A percentile compares a stretch with the other conserved stretches of the same genome.
Evolutionary conservation across 164 flowering plant species (phyloP).

Genomic region (Brasenia schreberi): DNA sequence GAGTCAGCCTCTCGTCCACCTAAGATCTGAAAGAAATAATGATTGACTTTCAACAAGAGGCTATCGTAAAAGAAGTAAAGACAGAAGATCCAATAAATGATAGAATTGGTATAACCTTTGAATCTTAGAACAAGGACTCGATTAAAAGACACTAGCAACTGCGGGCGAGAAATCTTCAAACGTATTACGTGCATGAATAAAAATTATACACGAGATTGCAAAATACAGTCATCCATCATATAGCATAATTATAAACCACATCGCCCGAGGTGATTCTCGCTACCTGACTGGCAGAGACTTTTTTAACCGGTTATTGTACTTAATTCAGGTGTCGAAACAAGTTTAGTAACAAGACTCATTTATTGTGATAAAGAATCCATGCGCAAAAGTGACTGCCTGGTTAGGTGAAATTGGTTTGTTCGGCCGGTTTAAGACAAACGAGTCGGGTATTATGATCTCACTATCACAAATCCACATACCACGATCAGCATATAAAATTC

Average conservation of each 20-base stretch:
- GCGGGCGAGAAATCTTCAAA: neutral
- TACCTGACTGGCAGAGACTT: neutral
- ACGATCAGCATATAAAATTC: too few species aligned
- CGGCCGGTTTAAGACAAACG: neutral
- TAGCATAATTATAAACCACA: too few species aligned
- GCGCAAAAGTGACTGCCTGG: neutral
- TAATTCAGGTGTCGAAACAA: too few species aligned
- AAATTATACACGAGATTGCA: neutral
- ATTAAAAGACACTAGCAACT: neutral
- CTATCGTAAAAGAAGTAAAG: neutral
- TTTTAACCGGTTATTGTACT: neutral
- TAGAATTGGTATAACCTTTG: neutral
- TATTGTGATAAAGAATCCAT: neutral
- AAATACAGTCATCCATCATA: too few species aligned
- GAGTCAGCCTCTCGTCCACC: slow-evolving; percentile 58
- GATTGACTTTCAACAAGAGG: neutral
- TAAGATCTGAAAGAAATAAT: slow-evolving; percentile 38
- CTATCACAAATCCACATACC: too few species aligned
- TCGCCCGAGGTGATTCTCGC: too few species aligned
- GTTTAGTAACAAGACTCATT: too few species aligned
- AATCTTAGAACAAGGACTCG: neutral
- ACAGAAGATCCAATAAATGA: neutral
- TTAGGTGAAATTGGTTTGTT: neutral
- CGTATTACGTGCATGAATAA: neutral
- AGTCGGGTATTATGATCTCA: neutral